These are phyloP conservation scores for Hyaloperonospora brassicae DNA, from an alignment of 352 stramenopile species.

Conservation along the genomic window DNA sequence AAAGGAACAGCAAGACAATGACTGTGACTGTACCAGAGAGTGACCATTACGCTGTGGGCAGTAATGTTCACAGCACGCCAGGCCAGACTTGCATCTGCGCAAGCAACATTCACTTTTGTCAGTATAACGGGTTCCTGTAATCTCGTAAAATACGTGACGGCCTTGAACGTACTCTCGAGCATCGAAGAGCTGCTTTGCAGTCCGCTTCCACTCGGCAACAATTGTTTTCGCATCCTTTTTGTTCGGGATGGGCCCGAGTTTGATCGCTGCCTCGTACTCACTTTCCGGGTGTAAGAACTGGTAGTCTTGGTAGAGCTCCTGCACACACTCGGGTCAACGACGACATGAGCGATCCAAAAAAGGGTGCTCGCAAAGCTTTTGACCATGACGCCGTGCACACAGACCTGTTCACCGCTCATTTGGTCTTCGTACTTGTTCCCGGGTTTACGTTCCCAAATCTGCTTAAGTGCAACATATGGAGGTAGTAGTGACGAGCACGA, in stretches of 20 bases:
- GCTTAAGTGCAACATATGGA: conserved; percentile 57
- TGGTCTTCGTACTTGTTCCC: conserved; percentile 83
- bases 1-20: neutral
- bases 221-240: conserved; percentile 39
- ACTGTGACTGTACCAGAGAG: conserved; percentile 42
- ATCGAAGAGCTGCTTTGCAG: conserved; percentile 45
- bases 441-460: conserved; percentile 62
- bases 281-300: conserved; percentile 75
- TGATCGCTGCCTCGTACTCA: conserved; percentile 66
- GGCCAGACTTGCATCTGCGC: conserved; percentile 42
- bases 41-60: conserved; percentile 59
- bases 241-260: conserved; percentile 49
- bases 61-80: conserved; percentile 43
- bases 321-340: conserved; percentile 6
- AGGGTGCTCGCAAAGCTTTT: neutral
- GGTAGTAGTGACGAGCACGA: conserved; percentile 35
- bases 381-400: neutral
- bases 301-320: conserved; percentile 82
- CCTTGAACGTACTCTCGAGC: conserved; percentile 29
- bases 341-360: neutral
- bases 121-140: neutral
- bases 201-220: conserved; percentile 53
- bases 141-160: neutral
- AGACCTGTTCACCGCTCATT: conserved; percentile 62
- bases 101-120: conserved; percentile 2